These are phyloP conservation scores for Dillenia suffruticosa DNA, from an alignment of 164 flowering plant genomes.

Conservation along the genomic window DNA sequence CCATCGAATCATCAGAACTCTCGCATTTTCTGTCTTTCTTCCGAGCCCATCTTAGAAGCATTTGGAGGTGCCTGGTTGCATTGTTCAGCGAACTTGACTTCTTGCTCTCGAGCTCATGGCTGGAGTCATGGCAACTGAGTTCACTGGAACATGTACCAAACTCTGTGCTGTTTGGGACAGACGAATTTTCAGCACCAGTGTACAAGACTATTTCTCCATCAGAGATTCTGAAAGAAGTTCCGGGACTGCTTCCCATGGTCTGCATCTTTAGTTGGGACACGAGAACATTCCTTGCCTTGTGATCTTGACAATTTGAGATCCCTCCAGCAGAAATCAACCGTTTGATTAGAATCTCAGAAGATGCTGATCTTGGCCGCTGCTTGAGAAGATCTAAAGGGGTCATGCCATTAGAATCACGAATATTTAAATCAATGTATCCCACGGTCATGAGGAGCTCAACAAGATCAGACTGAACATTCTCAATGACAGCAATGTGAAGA, in stretches of 20 bases:
- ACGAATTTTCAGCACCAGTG: constrained; percentile 47
- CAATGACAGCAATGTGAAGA: constrained; percentile 77
- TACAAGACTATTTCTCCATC: constrained; percentile 75
- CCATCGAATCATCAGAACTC: constrained; percentile 11
- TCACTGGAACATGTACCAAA: constrained; percentile 48
- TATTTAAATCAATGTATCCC: constrained; percentile 53
- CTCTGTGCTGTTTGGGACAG: constrained; percentile 31
- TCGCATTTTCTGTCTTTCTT: constrained; percentile 23
- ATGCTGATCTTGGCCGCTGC: constrained; percentile 55
- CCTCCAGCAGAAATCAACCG: constrained; percentile 81
- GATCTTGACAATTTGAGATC: constrained; percentile 35
- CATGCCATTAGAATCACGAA: constrained; percentile 55
- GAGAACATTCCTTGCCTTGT: constrained; percentile 37
- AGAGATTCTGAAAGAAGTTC: constrained; percentile 78
- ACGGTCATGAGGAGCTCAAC: constrained; percentile 76
- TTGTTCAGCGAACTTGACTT: constrained; percentile 22
- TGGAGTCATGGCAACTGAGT: constrained; percentile 23
- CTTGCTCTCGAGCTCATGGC: constrained; percentile 16
- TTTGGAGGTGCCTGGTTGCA: constrained; percentile 31
- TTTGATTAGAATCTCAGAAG: constrained; percentile 70
- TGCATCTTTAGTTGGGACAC: constrained; percentile 54
- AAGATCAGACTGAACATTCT: constrained; percentile 52
- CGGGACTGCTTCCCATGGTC: constrained; percentile 70
- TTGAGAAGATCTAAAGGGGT: constrained; percentile 81
- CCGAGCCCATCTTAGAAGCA: constrained; percentile 30